Evolutionary conservation across 768 basidiomycete genomes (phyloP).

Genomic region (Galerina marginata): DNA sequence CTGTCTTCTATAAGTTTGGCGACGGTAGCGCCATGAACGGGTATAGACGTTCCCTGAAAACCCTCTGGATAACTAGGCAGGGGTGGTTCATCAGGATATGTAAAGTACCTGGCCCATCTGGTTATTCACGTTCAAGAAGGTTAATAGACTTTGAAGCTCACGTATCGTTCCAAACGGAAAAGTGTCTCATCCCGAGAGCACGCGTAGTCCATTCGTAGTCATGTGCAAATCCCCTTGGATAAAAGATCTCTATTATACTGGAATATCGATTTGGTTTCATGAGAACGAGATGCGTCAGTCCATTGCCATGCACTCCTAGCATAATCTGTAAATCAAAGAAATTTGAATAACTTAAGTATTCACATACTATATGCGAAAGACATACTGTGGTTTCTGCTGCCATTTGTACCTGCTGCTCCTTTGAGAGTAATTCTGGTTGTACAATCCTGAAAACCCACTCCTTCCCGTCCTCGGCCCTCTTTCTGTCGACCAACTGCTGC

Average conservation of each 20-base stretch:
- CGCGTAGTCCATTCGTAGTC: conserved; percentile 86
- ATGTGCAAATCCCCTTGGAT: conserved; percentile 79
- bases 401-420: conserved; percentile 76
- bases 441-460: conserved; percentile 67
- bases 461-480: conserved; percentile 31
- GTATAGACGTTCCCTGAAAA: conserved; percentile 76
- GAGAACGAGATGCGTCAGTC: conserved; percentile 83
- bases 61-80: conserved; percentile 69
- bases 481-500: conserved; percentile 50
- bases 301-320: conserved; percentile 80
- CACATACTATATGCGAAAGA: conserved; percentile 8
- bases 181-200: conserved; percentile 76
- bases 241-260: conserved; percentile 87
- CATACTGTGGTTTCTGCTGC: conserved; percentile 74
- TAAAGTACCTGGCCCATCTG: conserved; percentile 30
- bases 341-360: background rate
- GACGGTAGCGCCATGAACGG: conserved; percentile 64
- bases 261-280: conserved; percentile 80
- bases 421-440: conserved; percentile 66
- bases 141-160: conserved; percentile 29
- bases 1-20: conserved; percentile 67
- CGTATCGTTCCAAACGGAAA: conserved; percentile 84
- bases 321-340: conserved; percentile 51
- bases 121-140: background rate
- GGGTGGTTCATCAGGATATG: conserved; percentile 43